Conservation (phyloP, 192 early-diverging fungal genomes). For the Podila epigama region DNA sequence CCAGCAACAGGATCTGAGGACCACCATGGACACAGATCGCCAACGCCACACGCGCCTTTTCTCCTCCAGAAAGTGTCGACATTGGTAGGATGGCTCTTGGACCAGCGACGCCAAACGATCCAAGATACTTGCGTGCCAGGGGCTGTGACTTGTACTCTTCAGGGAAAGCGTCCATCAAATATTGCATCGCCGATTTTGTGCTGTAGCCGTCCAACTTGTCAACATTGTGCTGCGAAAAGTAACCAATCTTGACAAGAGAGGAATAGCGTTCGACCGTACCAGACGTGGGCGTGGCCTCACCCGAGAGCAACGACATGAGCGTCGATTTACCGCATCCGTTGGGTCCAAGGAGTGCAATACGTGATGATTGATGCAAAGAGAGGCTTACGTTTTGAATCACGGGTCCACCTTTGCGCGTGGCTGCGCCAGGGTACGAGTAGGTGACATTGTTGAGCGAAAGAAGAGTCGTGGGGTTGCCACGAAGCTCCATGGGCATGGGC, state of each 20-base stretch:
- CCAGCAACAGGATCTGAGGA: conserved; percentile 77
- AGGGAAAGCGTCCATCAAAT: conserved; percentile 44
- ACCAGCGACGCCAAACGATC: conserved; percentile 79
- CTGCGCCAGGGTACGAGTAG: conserved; percentile 69
- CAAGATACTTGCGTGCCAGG: conserved; percentile 70
- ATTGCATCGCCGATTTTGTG: conserved; percentile 36
- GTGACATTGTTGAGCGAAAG: conserved; percentile 70
- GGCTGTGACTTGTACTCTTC: conserved; percentile 34
- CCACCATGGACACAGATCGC: conserved; percentile 68
- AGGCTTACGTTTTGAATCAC: conserved; percentile 75
- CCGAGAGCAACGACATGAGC: conserved; percentile 77
- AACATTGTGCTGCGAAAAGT: conserved; percentile 87
- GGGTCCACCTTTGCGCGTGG: conserved; percentile 23
- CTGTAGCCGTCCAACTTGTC: conserved; percentile 65
- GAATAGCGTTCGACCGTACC: conserved; percentile 73
- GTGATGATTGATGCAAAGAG: conserved; percentile 68
- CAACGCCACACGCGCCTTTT: conserved; percentile 80
- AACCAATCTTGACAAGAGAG: conserved; percentile 70
- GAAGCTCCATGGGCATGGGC: conserved; percentile 65
- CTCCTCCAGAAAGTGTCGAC: conserved; percentile 79
- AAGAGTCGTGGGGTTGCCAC: conserved; percentile 73
- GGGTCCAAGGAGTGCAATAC: conserved; percentile 81
- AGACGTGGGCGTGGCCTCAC: conserved; percentile 62
- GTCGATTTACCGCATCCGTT: conserved; percentile 90
- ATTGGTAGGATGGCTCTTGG: conserved; percentile 66